These are phyloP conservation scores for Trichoderma sp. DNA, from an alignment of 2,329 filamentous ascomycete species.

Conservation along the genomic window DNA sequence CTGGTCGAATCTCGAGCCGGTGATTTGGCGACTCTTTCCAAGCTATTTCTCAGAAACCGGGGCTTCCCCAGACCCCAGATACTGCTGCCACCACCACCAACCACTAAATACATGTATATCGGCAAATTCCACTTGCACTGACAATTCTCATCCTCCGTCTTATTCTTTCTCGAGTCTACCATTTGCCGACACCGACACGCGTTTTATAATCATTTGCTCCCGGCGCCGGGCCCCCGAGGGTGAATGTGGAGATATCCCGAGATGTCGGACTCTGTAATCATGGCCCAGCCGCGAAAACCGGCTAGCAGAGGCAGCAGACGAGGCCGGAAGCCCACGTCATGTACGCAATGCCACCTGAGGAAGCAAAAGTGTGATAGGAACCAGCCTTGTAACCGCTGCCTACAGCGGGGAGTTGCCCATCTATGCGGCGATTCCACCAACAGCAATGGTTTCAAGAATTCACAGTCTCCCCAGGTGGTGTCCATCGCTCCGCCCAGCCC, in stretches of 20 bases:
- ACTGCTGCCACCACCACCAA: background rate
- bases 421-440: slow-evolving; percentile 2
- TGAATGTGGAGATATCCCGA: slow-evolving; percentile 6
- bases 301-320: slow-evolving; percentile 3
- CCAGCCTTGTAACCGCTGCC: slow-evolving; percentile 14
- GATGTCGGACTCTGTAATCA: slow-evolving; percentile 9
- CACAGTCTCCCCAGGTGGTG: background rate
- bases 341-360: slow-evolving; percentile 14
- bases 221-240: background rate
- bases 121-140: slow-evolving; percentile 1
- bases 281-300: slow-evolving; percentile 1
- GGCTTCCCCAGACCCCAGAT: slow-evolving; percentile 1
- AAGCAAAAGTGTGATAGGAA: slow-evolving; percentile 19
- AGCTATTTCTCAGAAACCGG: background rate
- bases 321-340: slow-evolving; percentile 20
- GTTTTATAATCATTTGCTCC: background rate
- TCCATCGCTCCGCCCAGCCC: background rate
- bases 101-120: slow-evolving; percentile 14
- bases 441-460: background rate
- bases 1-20: background rate
- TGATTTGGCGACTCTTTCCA: background rate
- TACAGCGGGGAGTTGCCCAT: slow-evolving; percentile 18
- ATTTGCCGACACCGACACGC: slow-evolving; percentile 11
- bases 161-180: background rate
- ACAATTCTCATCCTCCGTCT: background rate